Base-by-base conservation (phyloP, 805 yeast species). In the Wickerhamiella vanderwaltii region DNA sequence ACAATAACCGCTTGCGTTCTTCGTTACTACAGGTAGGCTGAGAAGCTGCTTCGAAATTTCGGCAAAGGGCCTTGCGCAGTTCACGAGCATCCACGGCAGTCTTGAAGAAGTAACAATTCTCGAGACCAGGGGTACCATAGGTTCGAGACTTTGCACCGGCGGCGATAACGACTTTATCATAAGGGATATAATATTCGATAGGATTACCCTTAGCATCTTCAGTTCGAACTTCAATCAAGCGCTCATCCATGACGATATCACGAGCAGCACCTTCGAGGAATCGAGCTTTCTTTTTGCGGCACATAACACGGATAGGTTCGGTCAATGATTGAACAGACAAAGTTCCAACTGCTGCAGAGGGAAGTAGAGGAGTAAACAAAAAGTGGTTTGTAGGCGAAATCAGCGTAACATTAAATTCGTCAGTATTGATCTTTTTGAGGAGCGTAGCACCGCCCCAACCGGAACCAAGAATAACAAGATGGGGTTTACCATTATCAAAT, bases 391-490 rank as follows among this genome's bases (percentile, higher is more conserved):
- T 73, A 18, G 84, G 84, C 3, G 82, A 75, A 28, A 77, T 66
- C 19, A 77, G 76, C 3, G 80, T 75, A 42, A 77, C 75, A 49
- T 76, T 77, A 55, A 75, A 77, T 48, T 71, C 73, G 32, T 70
- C 69, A 18, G 71, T 66, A 44, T 66, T 65, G 41, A 77, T 54
- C 34, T 63, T 61, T 52, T 71, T 73, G 48, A 77, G 62, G 7
- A 76, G 51, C 11, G 77, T 74, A 22, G 73, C 80, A 6, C 80
- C 69, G 2, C 80, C 84, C 84, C 84, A 77, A 35, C 84, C 84
- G 29, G 77, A 69, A 13, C 84, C 84, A 26, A 77, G 61, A 25
- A 77, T 64, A 3, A 77, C 81, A 40, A 77, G 59, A 46, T 68
- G 68, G 26, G 79, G 79, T 54, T 68, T 73, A 46, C 61, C 48